Conservation (phyloP, 176 grass and related monocot species). For the Themeda triandra region DNA sequence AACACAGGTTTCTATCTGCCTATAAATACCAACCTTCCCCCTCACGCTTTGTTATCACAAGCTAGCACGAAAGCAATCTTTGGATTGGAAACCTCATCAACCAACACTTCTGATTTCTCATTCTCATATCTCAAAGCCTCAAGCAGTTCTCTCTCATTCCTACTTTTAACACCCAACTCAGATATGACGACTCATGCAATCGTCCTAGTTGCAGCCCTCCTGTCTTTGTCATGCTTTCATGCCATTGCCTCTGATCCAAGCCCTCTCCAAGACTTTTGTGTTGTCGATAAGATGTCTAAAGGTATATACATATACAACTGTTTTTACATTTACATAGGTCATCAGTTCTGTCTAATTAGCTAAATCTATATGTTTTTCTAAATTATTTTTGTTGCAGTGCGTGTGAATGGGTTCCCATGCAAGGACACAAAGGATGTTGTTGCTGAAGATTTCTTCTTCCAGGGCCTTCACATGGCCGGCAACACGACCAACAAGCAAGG, state of each 20-base stretch:
- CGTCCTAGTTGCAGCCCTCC: not conserved
- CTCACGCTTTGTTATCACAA: not conserved
- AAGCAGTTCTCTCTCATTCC: no score
- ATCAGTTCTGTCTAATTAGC: not conserved
- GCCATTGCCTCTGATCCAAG: not conserved
- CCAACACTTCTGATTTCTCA: not conserved
- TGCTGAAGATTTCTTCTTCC: no score
- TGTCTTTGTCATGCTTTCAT: not conserved
- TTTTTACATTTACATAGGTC: not conserved
- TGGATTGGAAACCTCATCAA: no score
- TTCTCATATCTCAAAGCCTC: not conserved
- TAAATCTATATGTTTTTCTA: not conserved
- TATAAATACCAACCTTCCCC: not conserved
- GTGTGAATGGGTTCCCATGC: no score
- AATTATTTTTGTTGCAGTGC: no score
- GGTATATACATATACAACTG: not conserved
- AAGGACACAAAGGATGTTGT: no score
- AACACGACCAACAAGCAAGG: no score
- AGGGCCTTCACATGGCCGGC: no score
- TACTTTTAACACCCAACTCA: not conserved
- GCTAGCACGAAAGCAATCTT: not conserved
- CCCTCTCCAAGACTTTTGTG: not conserved
- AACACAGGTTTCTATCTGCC: not conserved
- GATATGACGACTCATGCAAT: not conserved
- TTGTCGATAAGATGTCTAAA: not conserved